Conservation (phyloP, 78 protist genomes). For the Guillardia theta region DNA sequence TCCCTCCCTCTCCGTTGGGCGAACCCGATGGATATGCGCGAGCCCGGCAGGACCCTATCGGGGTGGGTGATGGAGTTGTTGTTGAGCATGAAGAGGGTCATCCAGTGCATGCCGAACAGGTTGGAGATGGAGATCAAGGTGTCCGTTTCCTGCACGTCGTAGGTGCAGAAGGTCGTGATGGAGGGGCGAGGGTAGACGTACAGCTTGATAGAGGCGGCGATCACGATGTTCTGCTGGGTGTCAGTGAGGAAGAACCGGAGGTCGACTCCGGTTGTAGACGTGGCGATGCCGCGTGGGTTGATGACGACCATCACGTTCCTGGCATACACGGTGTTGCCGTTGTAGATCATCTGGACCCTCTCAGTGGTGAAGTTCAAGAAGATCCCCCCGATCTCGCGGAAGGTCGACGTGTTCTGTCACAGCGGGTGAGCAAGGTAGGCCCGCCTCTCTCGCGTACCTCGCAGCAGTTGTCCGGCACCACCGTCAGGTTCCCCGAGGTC, state of each 20-base stretch:
- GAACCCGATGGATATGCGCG: background rate
- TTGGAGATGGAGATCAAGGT: background rate
- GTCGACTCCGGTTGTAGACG: too few relatives aligned
- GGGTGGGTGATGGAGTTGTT: background rate
- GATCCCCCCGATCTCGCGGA: background rate
- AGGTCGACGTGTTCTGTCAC: background rate
- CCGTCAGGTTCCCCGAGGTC: background rate
- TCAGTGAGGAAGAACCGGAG: background rate
- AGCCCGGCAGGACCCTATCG: background rate
- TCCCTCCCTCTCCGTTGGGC: too few relatives aligned
- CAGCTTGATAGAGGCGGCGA: background rate
- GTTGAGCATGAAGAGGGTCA: slow-evolving; percentile 25
- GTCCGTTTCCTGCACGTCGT: background rate
- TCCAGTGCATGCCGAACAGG: slow-evolving; percentile 14
- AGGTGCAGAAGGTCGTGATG: background rate
- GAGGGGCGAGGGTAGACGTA: background rate
- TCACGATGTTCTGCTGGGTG: too few relatives aligned
- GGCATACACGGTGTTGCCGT: too few relatives aligned
- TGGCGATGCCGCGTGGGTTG: too few relatives aligned
- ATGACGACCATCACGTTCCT: too few relatives aligned
- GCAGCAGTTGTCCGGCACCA: background rate
- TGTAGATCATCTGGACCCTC: background rate
- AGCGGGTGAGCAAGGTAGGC: too few relatives aligned
- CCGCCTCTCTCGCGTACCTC: too few relatives aligned
- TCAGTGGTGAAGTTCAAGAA: background rate